Conservation (phyloP, 805 yeast species). For the Ogataea allantospora region DNA sequence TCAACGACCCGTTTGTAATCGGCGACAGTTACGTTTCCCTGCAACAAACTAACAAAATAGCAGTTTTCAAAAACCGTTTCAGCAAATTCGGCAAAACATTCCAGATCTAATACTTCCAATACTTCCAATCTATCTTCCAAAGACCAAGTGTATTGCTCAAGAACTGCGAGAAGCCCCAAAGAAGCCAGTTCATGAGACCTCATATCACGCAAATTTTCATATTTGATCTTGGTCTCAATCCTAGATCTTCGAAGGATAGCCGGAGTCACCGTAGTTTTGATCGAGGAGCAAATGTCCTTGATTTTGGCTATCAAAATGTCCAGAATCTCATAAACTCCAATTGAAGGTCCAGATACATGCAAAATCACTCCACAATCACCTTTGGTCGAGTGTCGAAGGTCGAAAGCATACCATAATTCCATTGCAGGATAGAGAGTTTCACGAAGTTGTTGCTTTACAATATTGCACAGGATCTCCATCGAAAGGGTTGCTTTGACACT, state of each 20-base stretch:
- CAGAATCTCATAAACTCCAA: constrained; percentile 39
- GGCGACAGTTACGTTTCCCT: constrained; percentile 43
- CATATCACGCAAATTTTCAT: constrained; percentile 40
- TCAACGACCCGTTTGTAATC: constrained; percentile 6
- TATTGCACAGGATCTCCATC: constrained; percentile 53
- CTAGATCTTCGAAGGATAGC: constrained; percentile 47
- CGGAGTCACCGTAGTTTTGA: constrained; percentile 21
- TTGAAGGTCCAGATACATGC: constrained; percentile 52
- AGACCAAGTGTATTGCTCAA: constrained; percentile 58
- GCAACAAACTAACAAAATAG: constrained; percentile 43
- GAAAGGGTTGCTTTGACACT: constrained; percentile 42
- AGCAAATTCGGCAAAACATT: constrained; percentile 34
- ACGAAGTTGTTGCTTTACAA: constrained; percentile 42
- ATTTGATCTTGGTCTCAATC: constrained; percentile 45
- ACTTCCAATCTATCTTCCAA: constrained; percentile 56
- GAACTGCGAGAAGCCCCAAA: constrained; percentile 46
- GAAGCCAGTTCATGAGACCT: constrained; percentile 49
- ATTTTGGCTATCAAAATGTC: constrained; percentile 35
- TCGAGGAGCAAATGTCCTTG: constrained; percentile 18
- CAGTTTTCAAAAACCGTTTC: constrained; percentile 27
- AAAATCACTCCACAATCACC: constrained; percentile 54
- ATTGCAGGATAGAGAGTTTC: constrained; percentile 51
- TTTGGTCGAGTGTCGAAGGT: constrained; percentile 49
- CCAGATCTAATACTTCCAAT: constrained; percentile 46
- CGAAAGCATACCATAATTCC: constrained; percentile 56